Conservation (phyloP, 306 rosid species). For the Rubus idaeus region DNA sequence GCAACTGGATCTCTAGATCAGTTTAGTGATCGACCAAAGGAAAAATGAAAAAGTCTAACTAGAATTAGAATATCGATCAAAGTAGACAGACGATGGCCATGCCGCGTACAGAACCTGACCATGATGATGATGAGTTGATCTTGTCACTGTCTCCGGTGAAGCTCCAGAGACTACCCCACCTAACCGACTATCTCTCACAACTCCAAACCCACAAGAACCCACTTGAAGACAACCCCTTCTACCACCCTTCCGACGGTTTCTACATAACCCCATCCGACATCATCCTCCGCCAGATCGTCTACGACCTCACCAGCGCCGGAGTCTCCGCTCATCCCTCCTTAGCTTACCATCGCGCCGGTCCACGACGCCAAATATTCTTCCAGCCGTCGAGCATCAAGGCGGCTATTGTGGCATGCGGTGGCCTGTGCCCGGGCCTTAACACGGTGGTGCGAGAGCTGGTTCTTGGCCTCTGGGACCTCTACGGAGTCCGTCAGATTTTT, state of each 20-base stretch:
- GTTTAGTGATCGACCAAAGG: neutral
- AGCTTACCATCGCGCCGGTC: constrained; percentile 48
- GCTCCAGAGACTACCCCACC: constrained; percentile 32
- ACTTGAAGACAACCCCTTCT: constrained; percentile 37
- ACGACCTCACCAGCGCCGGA: constrained; percentile 31
- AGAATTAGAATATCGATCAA: neutral
- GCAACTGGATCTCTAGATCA: too few relatives aligned
- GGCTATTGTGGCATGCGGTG: constrained; percentile 74
- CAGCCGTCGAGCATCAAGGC: constrained; percentile 33
- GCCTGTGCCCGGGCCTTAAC: constrained; percentile 76
- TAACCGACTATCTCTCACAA: constrained; percentile 25
- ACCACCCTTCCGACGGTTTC: constrained; percentile 40
- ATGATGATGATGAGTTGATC: neutral
- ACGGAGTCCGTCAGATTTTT: constrained; percentile 63
- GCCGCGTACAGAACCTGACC: neutral
- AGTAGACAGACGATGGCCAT: neutral
- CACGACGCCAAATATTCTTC: constrained; percentile 35
- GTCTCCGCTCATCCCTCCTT: constrained; percentile 8
- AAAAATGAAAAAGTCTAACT: neutral
- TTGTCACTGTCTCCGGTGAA: constrained; percentile 18
- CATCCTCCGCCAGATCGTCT: constrained; percentile 42
- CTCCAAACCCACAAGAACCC: constrained; percentile 35
- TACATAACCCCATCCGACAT: constrained; percentile 41
- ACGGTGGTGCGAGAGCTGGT: constrained; percentile 84
- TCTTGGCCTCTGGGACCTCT: constrained; percentile 64